Conservation (phyloP, 2,329 filamentous ascomycete species). For the Pyrenophora seminiperda region DNA sequence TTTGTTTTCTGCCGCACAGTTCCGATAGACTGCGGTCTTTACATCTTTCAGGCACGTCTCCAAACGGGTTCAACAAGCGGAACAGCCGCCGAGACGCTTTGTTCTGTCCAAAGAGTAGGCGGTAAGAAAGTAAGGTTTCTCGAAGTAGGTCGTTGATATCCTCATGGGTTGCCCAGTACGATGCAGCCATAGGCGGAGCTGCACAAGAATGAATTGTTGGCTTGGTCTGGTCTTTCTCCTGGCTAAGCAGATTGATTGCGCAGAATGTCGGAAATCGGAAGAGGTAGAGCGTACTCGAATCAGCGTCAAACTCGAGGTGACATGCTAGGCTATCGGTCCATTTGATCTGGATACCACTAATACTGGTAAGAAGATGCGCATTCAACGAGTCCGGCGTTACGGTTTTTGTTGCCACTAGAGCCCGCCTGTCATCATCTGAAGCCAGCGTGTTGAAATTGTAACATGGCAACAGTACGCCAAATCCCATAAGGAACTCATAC, state of each 20-base stretch:
- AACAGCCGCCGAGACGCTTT: background rate
- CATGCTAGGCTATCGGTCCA: background rate
- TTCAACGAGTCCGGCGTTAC: background rate
- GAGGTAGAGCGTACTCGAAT: background rate
- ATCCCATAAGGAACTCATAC: background rate
- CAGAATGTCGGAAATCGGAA: background rate
- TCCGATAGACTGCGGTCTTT: background rate
- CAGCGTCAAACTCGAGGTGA: background rate
- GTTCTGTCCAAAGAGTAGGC: background rate
- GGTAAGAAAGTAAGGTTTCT: background rate
- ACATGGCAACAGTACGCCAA: background rate
- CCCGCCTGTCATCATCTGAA: background rate
- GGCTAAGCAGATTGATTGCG: background rate
- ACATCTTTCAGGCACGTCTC: background rate
- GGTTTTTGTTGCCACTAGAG: background rate
- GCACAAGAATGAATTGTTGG: background rate
- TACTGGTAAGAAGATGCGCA: background rate
- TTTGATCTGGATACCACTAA: background rate
- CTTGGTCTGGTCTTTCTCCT: background rate
- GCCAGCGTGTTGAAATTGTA: background rate
- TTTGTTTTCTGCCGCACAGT: background rate
- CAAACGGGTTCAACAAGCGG: background rate
- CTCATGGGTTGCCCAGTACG: background rate
- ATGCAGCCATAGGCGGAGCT: background rate
- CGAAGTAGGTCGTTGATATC: background rate